A percentile compares a stretch with the other conserved stretches of the same genome.
These are phyloP conservation scores for Podospora comata DNA, from an alignment of 495 filamentous ascomycete species.

Conservation along the genomic window DNA sequence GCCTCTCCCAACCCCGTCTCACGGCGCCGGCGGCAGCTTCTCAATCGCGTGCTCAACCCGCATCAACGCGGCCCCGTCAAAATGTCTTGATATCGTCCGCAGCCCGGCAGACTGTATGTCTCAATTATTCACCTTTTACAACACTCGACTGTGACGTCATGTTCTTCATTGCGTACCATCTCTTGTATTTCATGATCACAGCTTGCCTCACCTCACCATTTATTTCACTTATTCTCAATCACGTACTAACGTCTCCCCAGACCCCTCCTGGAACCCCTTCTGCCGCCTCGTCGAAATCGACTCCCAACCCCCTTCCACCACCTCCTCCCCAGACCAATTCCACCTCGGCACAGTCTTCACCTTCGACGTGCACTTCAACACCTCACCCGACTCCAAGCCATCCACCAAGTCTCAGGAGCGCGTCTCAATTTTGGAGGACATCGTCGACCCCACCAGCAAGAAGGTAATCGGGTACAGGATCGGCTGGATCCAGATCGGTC, in stretches of 20 bases:
- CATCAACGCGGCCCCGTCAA: constrained; percentile 30
- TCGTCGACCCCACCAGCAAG: not conserved
- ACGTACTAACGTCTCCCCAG: constrained; percentile 5
- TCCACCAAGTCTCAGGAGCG: not conserved
- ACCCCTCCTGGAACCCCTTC: constrained; percentile 40
- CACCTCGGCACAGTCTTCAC: constrained; percentile 33
- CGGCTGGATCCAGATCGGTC: not conserved
- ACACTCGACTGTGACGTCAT: not conserved
- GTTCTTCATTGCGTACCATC: not conserved
- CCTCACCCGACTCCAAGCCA: not conserved
- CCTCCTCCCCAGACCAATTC: constrained; percentile 3
- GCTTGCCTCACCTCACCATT: not conserved
- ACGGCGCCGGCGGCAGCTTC: constrained; percentile 33
- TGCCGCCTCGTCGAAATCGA: constrained; percentile 29
- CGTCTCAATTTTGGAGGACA: not conserved
- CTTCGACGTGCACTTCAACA: constrained; percentile 34
- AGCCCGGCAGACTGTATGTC: constrained; percentile 26
- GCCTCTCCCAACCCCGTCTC: constrained; percentile 30
- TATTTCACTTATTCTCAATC: not conserved
- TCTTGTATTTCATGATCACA: not conserved
- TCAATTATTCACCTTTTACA: not conserved
- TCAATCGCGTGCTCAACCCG: constrained; percentile 29
- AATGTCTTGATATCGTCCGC: constrained; percentile 29
- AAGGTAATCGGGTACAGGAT: not conserved
- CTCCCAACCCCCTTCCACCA: constrained; percentile 13